Evolutionary conservation across 805 yeast genomes (phyloP).

Genomic region (Barnettozyma salicaria): DNA sequence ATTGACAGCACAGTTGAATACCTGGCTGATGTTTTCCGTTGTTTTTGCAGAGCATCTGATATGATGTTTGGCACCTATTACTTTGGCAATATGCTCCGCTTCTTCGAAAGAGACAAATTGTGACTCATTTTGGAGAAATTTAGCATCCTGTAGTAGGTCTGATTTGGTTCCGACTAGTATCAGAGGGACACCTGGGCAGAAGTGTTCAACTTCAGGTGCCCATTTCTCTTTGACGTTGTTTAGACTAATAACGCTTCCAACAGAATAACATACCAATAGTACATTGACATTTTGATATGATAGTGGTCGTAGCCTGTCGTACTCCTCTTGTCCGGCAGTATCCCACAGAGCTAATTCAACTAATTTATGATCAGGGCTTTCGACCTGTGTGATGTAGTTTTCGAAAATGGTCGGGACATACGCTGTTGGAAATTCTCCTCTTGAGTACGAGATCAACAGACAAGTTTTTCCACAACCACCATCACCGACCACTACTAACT

Average conservation of each 20-base stretch:
- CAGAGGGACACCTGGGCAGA: conserved; percentile 75
- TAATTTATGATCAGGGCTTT: conserved; percentile 40
- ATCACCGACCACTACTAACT: conserved; percentile 81
- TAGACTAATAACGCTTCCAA: conserved; percentile 56
- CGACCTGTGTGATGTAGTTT: conserved; percentile 58
- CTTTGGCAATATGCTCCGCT: conserved; percentile 40
- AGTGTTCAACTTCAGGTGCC: conserved; percentile 82
- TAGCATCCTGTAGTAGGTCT: conserved; percentile 40
- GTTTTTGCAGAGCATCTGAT: conserved; percentile 75
- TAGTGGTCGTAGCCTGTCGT: conserved; percentile 72
- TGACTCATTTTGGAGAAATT: conserved; percentile 2
- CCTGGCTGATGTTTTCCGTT: conserved; percentile 57
- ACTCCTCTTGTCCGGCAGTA: conserved; percentile 88
- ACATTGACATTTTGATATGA: conserved; percentile 77
- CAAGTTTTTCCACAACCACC: conserved; percentile 92
- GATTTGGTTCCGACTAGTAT: conserved; percentile 78
- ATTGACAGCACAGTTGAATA: conserved; percentile 54
- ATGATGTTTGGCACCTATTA: conserved; percentile 64
- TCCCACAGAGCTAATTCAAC: conserved; percentile 80
- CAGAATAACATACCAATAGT: conserved; percentile 67
- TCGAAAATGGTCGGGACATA: conserved; percentile 84
- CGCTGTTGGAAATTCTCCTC: conserved; percentile 61
- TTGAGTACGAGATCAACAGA: conserved; percentile 56
- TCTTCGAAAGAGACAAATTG: conserved; percentile 40
- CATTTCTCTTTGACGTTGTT: conserved; percentile 74